Evolutionary conservation across 306 rosid genomes (phyloP).

Genomic region (Cucurbita moschata): DNA sequence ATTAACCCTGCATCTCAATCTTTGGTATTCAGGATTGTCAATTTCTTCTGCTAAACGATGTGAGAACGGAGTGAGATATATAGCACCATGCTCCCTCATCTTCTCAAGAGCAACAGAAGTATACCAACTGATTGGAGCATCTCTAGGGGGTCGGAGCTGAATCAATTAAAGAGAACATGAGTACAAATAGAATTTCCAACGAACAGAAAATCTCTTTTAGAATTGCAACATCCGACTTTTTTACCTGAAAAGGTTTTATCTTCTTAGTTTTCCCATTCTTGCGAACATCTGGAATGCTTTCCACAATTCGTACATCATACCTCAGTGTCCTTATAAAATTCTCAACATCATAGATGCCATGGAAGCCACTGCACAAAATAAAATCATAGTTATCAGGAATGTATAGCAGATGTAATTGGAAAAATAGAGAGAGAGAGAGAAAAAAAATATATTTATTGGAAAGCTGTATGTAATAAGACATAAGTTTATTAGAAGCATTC

Average conservation of each 20-base stretch:
- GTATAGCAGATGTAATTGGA: no score
- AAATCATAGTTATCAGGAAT: background rate
- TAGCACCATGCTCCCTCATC: conserved; percentile 88
- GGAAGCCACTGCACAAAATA: conserved; percentile 59
- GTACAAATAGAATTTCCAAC: background rate
- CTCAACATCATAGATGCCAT: conserved; percentile 90
- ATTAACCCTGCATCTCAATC: conserved; percentile 91
- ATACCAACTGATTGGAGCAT: conserved; percentile 87
- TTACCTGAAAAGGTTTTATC: conserved; percentile 85
- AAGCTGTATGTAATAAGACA: background rate
- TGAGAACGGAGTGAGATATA: conserved; percentile 92
- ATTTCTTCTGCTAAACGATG: conserved; percentile 98
- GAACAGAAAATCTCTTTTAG: background rate
- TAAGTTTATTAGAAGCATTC: background rate
- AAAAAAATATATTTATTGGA: background rate
- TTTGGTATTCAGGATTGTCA: conserved; percentile 80
- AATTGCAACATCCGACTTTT: conserved; percentile 5
- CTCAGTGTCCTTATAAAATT: conserved; percentile 66
- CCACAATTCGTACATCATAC: conserved; percentile 70
- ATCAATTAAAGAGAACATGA: conserved; percentile 10
- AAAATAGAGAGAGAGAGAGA: no score
- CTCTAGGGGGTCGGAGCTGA: conserved; percentile 87
- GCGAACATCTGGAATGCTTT: conserved; percentile 67
- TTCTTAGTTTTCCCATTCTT: conserved; percentile 72
- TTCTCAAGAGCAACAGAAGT: conserved; percentile 58